A percentile compares a stretch with the other conserved stretches of the same genome.
Conservation (phyloP, 2,329 filamentous ascomycete genomes). For the Ramularia endophylla region DNA sequence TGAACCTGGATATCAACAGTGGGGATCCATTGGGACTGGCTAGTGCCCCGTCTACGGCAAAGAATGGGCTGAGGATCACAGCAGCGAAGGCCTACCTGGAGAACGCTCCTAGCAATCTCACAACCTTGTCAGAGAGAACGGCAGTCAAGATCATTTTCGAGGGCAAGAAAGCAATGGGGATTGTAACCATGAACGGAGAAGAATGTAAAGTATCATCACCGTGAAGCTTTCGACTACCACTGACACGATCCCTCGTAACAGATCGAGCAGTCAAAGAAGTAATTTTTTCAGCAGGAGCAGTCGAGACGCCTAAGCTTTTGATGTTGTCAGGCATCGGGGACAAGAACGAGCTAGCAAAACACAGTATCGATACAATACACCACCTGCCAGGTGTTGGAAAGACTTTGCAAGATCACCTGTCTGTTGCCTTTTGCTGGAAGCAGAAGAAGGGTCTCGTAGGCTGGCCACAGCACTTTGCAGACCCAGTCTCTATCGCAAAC, state of each 20-base stretch:
- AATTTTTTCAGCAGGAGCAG: slow-evolving; percentile 35
- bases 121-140: slow-evolving; percentile 44
- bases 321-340: slow-evolving; percentile 55
- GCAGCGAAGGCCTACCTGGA: slow-evolving; percentile 43
- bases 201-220: neutral
- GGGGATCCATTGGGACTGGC: too few relatives aligned
- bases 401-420: slow-evolving; percentile 57
- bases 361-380: slow-evolving; percentile 50
- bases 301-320: slow-evolving; percentile 44
- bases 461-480: too few relatives aligned
- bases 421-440: too few relatives aligned
- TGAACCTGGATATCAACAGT: slow-evolving; percentile 53
- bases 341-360: slow-evolving; percentile 45
- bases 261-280: slow-evolving; percentile 35
- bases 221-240: neutral
- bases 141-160: slow-evolving; percentile 46
- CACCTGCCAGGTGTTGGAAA: slow-evolving; percentile 56
- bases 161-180: slow-evolving; percentile 41
- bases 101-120: slow-evolving; percentile 45
- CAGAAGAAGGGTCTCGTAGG: slow-evolving; percentile 2
- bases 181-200: slow-evolving; percentile 24
- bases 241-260: too few relatives aligned
- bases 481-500: neutral
- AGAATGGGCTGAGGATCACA: too few relatives aligned
- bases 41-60: too few relatives aligned